A percentile compares a stretch with the other conserved stretches of the same genome.
These are phyloP conservation scores for Xylaria sp. DNA, from an alignment of 2,329 filamentous ascomycete species.

Conservation along the genomic window DNA sequence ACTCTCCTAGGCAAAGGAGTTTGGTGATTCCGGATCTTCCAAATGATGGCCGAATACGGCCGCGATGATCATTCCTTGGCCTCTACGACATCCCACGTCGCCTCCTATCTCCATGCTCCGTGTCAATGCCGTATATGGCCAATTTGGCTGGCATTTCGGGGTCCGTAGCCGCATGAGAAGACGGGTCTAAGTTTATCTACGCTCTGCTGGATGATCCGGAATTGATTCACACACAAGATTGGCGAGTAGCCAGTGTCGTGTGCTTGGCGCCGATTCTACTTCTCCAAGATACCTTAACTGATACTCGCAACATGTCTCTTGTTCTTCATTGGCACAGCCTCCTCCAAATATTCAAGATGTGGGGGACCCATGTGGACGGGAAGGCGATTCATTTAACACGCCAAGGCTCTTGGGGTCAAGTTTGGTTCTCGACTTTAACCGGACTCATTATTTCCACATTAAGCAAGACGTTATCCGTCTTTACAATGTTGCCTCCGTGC, in stretches of 20 bases:
- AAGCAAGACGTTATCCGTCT: conserved; percentile 21
- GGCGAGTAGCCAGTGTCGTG: conserved; percentile 5
- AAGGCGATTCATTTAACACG: conserved; percentile 25
- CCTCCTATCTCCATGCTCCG: conserved; percentile 1
- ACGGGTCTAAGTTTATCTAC: conserved; percentile 1
- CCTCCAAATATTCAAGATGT: conserved; percentile 32
- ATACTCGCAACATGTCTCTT: conserved; percentile 18
- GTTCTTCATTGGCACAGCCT: conserved; percentile 20
- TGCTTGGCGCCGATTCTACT: conserved; percentile 6
- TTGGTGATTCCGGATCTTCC: conserved; percentile 31
- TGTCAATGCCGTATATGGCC: conserved; percentile 10
- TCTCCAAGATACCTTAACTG: conserved; percentile 15
- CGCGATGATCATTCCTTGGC: conserved; percentile 33
- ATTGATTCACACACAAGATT: conserved; percentile 13
- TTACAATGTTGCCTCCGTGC: conserved; percentile 25
- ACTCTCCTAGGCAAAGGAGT: conserved; percentile 22
- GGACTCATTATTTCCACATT: conserved; percentile 37
- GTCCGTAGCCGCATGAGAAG: conserved; percentile 9
- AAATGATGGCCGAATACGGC: conserved; percentile 18
- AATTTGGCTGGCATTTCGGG: conserved; percentile 16
- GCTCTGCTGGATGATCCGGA: background rate
- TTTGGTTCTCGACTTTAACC: conserved; percentile 37
- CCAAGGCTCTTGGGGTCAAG: conserved; percentile 32
- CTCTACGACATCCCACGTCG: conserved; percentile 5
- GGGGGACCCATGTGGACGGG: conserved; percentile 23